A percentile compares a stretch with the other conserved stretches of the same genome.
These are phyloP conservation scores for Eimeria maxima DNA, from an alignment of 169 alveolate genomes.

Conservation along the genomic window DNA sequence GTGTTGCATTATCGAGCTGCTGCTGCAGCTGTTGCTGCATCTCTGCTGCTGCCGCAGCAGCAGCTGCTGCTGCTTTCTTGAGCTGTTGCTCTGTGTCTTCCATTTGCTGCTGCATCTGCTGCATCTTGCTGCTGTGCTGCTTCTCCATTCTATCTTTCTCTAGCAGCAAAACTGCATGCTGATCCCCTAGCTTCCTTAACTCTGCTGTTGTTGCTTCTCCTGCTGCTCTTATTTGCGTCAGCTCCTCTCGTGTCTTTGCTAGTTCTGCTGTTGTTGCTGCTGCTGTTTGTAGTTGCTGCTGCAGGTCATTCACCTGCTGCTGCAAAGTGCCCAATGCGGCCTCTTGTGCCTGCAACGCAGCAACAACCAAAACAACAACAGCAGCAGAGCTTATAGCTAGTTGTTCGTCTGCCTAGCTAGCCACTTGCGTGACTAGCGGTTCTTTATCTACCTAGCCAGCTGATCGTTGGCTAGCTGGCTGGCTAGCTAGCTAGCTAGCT, in stretches of 20 bases:
- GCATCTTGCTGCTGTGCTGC: slow-evolving; percentile 22
- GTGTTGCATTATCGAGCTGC: slow-evolving; percentile 5
- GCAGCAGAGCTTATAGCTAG: slow-evolving; percentile 33
- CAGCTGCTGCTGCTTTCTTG: slow-evolving; percentile 3
- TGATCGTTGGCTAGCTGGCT: neutral
- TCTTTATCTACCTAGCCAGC: neutral
- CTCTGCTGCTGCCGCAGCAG: slow-evolving; percentile 59
- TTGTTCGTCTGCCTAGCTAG: slow-evolving; percentile 12
- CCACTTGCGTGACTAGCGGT: neutral
- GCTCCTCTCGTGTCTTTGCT: neutral
- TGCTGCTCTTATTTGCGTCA: slow-evolving; percentile 21
- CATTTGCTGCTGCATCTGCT: slow-evolving; percentile 72
- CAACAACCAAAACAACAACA: slow-evolving; percentile 39
- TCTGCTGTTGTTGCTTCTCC: slow-evolving; percentile 39
- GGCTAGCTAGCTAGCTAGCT: slow-evolving; percentile 30
- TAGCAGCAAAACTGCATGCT: slow-evolving; percentile 74
- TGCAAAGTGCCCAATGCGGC: slow-evolving; percentile 40
- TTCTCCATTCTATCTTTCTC: slow-evolving; percentile 69
- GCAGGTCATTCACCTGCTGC: slow-evolving; percentile 48
- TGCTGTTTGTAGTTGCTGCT: slow-evolving; percentile 21
- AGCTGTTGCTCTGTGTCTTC: slow-evolving; percentile 51
- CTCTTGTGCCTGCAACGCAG: slow-evolving; percentile 72
- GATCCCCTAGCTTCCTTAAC: slow-evolving; percentile 73
- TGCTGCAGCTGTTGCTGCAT: slow-evolving; percentile 42
- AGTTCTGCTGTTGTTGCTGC: slow-evolving; percentile 59